Base-by-base conservation (phyloP, 805 yeast genomes). In the Ogataea nonfermentans region DNA sequence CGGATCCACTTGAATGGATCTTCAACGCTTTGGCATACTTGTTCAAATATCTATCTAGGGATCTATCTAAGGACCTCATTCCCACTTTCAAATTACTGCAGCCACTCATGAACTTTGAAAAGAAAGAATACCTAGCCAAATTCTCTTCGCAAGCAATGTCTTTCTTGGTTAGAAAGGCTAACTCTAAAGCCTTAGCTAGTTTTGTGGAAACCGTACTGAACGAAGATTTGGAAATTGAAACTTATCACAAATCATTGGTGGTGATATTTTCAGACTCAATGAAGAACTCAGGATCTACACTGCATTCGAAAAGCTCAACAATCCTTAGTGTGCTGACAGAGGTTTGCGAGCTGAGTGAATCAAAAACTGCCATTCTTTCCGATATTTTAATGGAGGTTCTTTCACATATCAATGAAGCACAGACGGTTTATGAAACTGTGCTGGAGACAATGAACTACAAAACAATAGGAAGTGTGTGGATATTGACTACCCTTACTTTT, bases 61-160 rank as follows among this genome's bases (percentile, higher is more conserved):
- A 73, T 3, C 59, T 93, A 34, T 71, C 81, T 0, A 65, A 73
- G 16, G 84, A 87, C 52, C 63, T 89, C 43, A 53, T 70, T 12
- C 84, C 87, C 7, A 88, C 97, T 0, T 86, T 84, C 57, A 67
- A 71, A 24, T 55, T 74, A 4, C 66, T 89, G 9, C 61, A 78
- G 24, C 90, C 95, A 0, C 61, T 88, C 15, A 65, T 91, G 39
- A 74, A 76, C 24, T 63, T 78, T 36, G 70, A 71, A 40, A 62
- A 65, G 13, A 83, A 81, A 49, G 77, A 77, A 19, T 79, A 83
- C 47, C 71, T 90, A 24, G 71, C 86, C 1, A 72, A 95, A 46
- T 93, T 91, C 53, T 80, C 95, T 14, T 89, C 96, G 0, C 97
- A 91, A 61, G 93, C 96, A 0, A 61, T 91, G 32, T 85, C 97